Evolutionary conservation across 2,329 filamentous ascomycete genomes (phyloP), one percentile per base, ranked within the genome.

Genomic region (Orbilia quercus): DNA sequence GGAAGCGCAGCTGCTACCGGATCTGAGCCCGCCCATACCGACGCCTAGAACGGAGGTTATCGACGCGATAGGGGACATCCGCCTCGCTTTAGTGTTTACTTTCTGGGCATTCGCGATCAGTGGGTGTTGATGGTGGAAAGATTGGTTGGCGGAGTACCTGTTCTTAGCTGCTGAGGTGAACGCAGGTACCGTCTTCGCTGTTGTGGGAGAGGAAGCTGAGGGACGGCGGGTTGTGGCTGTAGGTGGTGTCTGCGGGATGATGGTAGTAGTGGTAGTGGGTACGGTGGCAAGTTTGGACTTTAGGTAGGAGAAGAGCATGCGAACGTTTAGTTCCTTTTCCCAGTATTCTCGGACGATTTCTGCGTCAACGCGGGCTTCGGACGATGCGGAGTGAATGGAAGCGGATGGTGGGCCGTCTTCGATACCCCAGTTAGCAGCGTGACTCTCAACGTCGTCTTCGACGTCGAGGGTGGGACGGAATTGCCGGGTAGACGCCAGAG

Each of bases 261-360:
- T n/a, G n/a, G n/a, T n/a, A n/a, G n/a, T n/a, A n/a, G n/a, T n/a
- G 77, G 81, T 80, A 54, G 79, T 64, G 12, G 80, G 75, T 18
- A 83, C 79, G 5, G 80, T 76, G 74, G 78, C 78, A 48, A 76
- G 77, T 51, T 77, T 83, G 82, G 87, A 90, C 67, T 89, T 87
- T 28, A 96, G 85, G 79, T 95, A 98, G 53, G 89, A 88, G 82
- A 98, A 98, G 34, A 98, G 91, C 80, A 96, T 90, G 79, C 90
- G 91, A 76, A 97, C 87, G 78, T 98, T 93, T 3, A 98, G 85
- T 60, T 96, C 91, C 72, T 90, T 89, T 81, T 98, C 93, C 95
- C 95, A 99, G 79, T 96, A 95, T 36, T 95, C 91, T 77, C 91
- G 82, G 34, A 84, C 75, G 7, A 81, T 81, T 20, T 79, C 74